Evolutionary conservation across 805 yeast genomes (phyloP).

Genomic region (Starmerella bacillaris): DNA sequence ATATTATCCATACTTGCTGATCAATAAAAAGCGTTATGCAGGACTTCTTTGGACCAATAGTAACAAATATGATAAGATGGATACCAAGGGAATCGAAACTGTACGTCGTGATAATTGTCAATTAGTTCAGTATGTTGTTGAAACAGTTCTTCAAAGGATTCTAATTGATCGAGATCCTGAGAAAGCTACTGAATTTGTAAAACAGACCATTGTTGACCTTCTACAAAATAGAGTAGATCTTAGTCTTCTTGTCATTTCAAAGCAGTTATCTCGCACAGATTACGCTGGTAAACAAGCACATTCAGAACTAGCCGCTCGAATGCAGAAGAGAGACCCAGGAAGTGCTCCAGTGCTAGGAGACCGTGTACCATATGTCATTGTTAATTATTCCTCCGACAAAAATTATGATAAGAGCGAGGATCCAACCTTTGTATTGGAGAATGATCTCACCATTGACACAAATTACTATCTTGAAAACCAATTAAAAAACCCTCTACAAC

Average conservation of each 20-base stretch:
- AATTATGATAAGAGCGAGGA: constrained; percentile 94
- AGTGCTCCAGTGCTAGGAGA: constrained; percentile 95
- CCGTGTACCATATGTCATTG: constrained; percentile 92
- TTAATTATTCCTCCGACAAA: constrained; percentile 58
- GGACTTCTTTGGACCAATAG: constrained; percentile 93
- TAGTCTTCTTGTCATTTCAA: constrained; percentile 83
- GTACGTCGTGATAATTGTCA: constrained; percentile 96
- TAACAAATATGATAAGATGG: constrained; percentile 88
- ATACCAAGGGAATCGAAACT: constrained; percentile 94
- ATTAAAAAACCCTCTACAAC: constrained; percentile 73
- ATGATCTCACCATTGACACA: constrained; percentile 84
- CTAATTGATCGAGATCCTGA: constrained; percentile 73
- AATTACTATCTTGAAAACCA: constrained; percentile 87
- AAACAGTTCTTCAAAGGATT: constrained; percentile 69
- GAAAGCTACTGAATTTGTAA: constrained; percentile 72
- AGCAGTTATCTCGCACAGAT: constrained; percentile 73
- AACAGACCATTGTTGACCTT: constrained; percentile 71
- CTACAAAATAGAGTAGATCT: constrained; percentile 82
- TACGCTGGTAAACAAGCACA: constrained; percentile 96
- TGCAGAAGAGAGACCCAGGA: constrained; percentile 92
- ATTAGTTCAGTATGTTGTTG: constrained; percentile 83
- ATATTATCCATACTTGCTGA: constrained; percentile 80
- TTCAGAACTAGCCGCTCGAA: constrained; percentile 85
- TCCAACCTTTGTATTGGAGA: constrained; percentile 80
- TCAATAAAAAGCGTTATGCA: constrained; percentile 92